Conservation (phyloP, 176 grass and related monocot species). For the Lolium rigidum region DNA sequence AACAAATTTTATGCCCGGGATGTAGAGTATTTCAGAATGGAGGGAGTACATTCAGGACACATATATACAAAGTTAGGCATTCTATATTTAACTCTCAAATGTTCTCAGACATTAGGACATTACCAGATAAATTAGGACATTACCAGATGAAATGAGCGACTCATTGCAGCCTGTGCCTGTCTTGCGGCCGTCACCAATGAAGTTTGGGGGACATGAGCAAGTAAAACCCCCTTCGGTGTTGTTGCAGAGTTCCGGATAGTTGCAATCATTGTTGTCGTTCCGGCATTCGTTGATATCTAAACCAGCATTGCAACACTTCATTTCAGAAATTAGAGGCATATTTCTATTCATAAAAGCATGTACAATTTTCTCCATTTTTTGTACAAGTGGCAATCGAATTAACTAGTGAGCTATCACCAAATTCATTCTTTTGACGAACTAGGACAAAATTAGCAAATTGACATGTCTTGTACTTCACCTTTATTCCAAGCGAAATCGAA, state of each 20-base stretch:
- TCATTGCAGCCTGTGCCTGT: conserved; percentile 22
- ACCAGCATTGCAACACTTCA: background rate
- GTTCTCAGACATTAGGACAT: background rate
- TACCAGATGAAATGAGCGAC: background rate
- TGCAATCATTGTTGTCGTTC: background rate
- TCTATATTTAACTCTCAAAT: background rate
- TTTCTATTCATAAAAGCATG: background rate
- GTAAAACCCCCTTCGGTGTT: conserved; percentile 33
- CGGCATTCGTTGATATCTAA: conserved; percentile 47
- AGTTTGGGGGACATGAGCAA: conserved; percentile 36
- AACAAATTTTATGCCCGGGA: no score
- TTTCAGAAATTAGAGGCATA: conserved; percentile 22
- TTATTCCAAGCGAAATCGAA: background rate
- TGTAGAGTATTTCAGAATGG: background rate
- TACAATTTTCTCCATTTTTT: background rate
- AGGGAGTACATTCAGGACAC: background rate
- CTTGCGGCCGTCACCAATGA: background rate
- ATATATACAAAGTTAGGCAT: background rate
- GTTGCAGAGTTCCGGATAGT: background rate
- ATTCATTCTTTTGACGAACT: background rate
- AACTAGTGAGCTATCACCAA: no score
- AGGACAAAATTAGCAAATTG: background rate
- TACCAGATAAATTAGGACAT: no score
- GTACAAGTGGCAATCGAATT: background rate
- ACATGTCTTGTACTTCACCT: background rate